phyloP scores from a whole-genome alignment of 805 yeast species.

The Metschnikowia aberdeeniae region DNA sequence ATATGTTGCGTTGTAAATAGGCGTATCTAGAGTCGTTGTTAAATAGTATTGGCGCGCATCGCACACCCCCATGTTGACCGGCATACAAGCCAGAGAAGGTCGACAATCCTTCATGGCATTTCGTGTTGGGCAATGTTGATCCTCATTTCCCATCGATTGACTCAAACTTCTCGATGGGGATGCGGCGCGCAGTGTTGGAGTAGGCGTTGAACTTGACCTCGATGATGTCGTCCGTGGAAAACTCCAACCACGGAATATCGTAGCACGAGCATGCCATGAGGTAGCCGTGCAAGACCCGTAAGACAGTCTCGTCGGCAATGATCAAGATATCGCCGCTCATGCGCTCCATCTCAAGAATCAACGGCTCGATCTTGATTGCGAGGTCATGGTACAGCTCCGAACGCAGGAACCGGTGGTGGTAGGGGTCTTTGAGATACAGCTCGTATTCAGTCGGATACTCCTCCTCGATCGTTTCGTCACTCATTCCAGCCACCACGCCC shows the following conservation, averaged over 20 bases:
- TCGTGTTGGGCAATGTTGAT: too few species aligned
- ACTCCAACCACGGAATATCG: constrained; percentile 77
- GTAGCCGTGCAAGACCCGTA: constrained; percentile 89
- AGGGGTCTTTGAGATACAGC: constrained; percentile 71
- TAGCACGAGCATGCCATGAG: constrained; percentile 85
- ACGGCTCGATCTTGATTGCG: constrained; percentile 90
- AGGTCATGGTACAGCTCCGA: constrained; percentile 95
- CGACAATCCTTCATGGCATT: too few species aligned
- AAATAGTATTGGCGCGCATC: background rate
- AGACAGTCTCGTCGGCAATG: constrained; percentile 88
- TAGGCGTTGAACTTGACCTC: constrained; percentile 88
- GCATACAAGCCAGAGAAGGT: too few species aligned
- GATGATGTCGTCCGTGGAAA: constrained; percentile 78
- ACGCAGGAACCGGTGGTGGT: constrained; percentile 87
- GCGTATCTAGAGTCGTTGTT: background rate
- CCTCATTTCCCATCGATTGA: too few species aligned
- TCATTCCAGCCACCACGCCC: constrained; percentile 74
- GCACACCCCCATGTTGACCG: background rate
- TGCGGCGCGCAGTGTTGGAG: constrained; percentile 57
- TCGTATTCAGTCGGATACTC: constrained; percentile 67
- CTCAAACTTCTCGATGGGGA: constrained; percentile 25
- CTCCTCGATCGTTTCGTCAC: constrained; percentile 53
- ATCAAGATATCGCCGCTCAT: constrained; percentile 82
- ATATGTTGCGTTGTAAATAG: background rate
- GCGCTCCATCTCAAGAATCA: constrained; percentile 90